phyloP scores from a whole-genome alignment of 768 basidiomycete species.

The Kockovaella imperatae region DNA sequence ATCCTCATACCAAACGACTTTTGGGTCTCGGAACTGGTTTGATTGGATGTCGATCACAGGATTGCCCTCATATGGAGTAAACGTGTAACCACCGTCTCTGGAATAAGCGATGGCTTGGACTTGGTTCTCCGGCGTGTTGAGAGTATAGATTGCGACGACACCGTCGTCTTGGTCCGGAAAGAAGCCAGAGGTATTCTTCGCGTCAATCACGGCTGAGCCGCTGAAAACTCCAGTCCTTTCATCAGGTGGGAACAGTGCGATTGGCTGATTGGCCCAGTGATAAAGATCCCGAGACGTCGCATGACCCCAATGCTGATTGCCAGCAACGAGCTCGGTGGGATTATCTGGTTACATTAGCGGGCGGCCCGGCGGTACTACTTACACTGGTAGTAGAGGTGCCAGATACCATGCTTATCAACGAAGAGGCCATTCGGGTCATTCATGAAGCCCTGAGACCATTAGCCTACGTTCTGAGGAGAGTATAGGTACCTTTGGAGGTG shows the following conservation, averaged over 20 bases:
- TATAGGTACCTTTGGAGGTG: conserved; percentile 24
- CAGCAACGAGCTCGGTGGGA: conserved; percentile 26
- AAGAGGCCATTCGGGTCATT: conserved; percentile 34
- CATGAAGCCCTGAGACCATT: conserved; percentile 26
- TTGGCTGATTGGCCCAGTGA: conserved; percentile 36
- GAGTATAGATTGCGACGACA: conserved; percentile 40
- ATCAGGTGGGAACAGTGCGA: conserved; percentile 34
- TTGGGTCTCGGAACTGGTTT: conserved; percentile 38
- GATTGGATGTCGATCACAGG: conserved; percentile 29
- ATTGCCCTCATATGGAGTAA: conserved; percentile 25
- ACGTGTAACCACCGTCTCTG: conserved; percentile 30
- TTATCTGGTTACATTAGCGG: conserved; percentile 12
- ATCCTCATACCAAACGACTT: conserved; percentile 29
- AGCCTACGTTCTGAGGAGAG: neutral
- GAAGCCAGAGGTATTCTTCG: conserved; percentile 39
- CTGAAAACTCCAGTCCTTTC: conserved; percentile 24
- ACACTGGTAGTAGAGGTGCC: conserved; percentile 43
- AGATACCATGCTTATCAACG: conserved; percentile 26
- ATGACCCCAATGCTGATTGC: conserved; percentile 42
- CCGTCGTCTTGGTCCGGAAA: conserved; percentile 23
- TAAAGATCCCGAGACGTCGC: conserved; percentile 38
- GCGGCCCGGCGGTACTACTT: conserved; percentile 2
- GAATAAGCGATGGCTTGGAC: conserved; percentile 33
- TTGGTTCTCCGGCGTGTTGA: conserved; percentile 27
- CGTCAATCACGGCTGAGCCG: conserved; percentile 31